These are phyloP conservation scores for Macrophomina phaseolina DNA, from an alignment of 2,329 filamentous ascomycete species.

Conservation along the genomic window DNA sequence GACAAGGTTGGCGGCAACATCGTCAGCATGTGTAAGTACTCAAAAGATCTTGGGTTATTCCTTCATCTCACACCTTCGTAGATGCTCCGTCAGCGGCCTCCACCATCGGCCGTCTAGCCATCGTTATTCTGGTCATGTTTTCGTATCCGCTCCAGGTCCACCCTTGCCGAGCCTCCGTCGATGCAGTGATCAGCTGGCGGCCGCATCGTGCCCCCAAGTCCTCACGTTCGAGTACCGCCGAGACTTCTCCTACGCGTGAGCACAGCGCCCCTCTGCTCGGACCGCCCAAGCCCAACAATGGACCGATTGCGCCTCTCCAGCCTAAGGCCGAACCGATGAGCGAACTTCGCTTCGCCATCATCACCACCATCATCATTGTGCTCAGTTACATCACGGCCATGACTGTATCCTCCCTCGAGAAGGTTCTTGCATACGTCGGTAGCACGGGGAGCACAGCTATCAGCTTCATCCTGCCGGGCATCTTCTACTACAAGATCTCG, in stretches of 20 bases:
- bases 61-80: background rate
- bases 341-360: constrained; percentile 84
- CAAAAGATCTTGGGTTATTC: constrained; percentile 62
- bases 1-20: constrained; percentile 91
- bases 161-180: constrained; percentile 91
- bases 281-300: constrained; percentile 30
- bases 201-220: constrained; percentile 53
- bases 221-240: constrained; percentile 9
- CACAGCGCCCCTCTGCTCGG: constrained; percentile 41
- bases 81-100: constrained; percentile 76
- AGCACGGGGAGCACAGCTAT: constrained; percentile 94
- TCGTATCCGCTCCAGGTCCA: constrained; percentile 95
- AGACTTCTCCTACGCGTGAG: constrained; percentile 50
- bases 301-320: constrained; percentile 14
- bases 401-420: constrained; percentile 86
- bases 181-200: constrained; percentile 93
- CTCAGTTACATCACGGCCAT: constrained; percentile 87
- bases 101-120: constrained; percentile 92
- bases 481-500: constrained; percentile 99
- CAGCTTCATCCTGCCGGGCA: constrained; percentile 91
- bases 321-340: constrained; percentile 66
- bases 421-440: constrained; percentile 92
- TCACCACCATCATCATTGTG: constrained; percentile 86
- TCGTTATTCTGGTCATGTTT: constrained; percentile 94
- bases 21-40: constrained; percentile 69